Evolutionary conservation across 345 rosid genomes (phyloP).

Genomic region (Abelmoschus esculentus): DNA sequence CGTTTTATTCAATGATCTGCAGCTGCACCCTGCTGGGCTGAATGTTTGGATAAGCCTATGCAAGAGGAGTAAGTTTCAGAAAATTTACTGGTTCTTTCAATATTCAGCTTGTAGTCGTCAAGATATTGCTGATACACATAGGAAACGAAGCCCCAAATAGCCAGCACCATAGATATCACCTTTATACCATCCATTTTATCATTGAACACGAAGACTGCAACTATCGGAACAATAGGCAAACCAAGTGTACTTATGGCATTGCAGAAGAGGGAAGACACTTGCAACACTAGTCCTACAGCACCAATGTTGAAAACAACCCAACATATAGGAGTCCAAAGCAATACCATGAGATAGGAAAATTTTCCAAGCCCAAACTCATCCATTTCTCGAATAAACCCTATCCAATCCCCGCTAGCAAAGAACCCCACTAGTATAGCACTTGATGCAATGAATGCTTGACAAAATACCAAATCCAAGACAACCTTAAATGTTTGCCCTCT

Average conservation of each 20-base stretch:
- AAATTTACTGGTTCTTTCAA: background rate
- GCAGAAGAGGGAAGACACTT: slow-evolving; percentile 48
- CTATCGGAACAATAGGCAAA: slow-evolving; percentile 48
- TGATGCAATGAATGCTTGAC: slow-evolving; percentile 31
- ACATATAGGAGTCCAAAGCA: slow-evolving; percentile 32
- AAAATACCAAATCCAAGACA: slow-evolving; percentile 36
- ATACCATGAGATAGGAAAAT: slow-evolving; percentile 32
- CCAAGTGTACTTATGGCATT: slow-evolving; percentile 40
- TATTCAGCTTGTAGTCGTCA: background rate
- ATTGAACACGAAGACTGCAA: slow-evolving; percentile 40
- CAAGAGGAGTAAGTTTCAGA: background rate
- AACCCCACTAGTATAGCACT: slow-evolving; percentile 33
- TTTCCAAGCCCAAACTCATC: slow-evolving; percentile 24
- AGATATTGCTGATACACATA: slow-evolving; percentile 43
- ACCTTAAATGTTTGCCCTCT: slow-evolving; percentile 6
- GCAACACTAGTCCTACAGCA: slow-evolving; percentile 39
- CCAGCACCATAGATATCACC: slow-evolving; percentile 42
- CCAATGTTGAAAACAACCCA: slow-evolving; percentile 49
- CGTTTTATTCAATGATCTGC: background rate
- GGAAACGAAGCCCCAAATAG: slow-evolving; percentile 49
- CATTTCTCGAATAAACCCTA: slow-evolving; percentile 10
- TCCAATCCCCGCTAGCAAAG: slow-evolving; percentile 56
- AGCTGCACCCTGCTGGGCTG: background rate
- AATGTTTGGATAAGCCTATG: background rate
- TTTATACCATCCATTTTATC: slow-evolving; percentile 51